Base-by-base conservation (phyloP, 2,329 filamentous ascomycete genomes). In the Aureobasidium musti region DNA sequence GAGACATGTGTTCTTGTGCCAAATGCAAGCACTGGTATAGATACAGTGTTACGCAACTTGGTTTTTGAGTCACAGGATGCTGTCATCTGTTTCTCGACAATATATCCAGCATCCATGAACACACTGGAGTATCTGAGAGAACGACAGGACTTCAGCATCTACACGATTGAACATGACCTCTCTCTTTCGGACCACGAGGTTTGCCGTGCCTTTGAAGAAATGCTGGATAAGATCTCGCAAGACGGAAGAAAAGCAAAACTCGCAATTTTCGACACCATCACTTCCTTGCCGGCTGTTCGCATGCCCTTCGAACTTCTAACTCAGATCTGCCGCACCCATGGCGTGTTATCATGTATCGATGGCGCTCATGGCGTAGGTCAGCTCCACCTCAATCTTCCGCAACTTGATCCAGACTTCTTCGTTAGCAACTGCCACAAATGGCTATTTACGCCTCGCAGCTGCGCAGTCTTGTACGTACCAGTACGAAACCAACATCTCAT, bases 401-500 rank as follows among this genome's bases (percentile, higher is more conserved):
- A 78, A 3, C 79, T 92, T 2, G 85, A 92, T 69, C 88, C 92
- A 0, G 93, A 97, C 77, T 97, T 96, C 79, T 91, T 96, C 73
- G 85, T 94, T 19, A 89, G 84, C 67, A 97, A 97, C 76, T 91
- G 88, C 72, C 91, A 96, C 81, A 96, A 96, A 76, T 98, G 94
- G 94, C 86, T 97, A 6, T 88, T 87, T 73, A 86, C 87, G 0
- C 94, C 93, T 0, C 87, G 93, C 35, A 89, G 89, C 19, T 92
- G 89, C 74, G 92, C 92, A 2, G 81, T 95, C 4, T 86, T 97
- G 70, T 90, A 96, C 77, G 90, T 95, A 1, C 90, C 92, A 0
- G 67, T 82, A 19, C 84, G 89, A 28, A 92, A 96, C 76, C 94
- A 97, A 75, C 79, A 82, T 56, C 77, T 96, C 49, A 86, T 97